Conservation (phyloP, 176 grass and related monocot genomes). For the Puya raimondii region DNA sequence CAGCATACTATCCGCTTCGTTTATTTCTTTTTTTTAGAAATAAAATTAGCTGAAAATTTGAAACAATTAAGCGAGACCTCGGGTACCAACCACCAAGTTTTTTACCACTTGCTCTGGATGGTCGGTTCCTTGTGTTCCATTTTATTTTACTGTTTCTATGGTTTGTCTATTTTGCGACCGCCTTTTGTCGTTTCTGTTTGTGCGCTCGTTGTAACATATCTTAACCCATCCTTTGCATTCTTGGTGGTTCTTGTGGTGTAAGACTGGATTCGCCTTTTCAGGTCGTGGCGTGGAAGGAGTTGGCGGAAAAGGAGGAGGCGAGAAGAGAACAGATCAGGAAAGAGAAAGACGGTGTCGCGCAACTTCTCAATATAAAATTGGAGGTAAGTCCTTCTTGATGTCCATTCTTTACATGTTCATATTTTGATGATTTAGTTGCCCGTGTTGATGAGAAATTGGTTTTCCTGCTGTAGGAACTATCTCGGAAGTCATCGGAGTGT, state of each 20-base stretch:
- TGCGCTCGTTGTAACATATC: no score
- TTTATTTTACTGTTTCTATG: background rate
- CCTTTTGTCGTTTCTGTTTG: no score
- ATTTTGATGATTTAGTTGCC: slow-evolving; percentile 3
- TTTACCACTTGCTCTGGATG: no score
- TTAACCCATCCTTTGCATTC: no score
- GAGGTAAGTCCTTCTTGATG: slow-evolving; percentile 33
- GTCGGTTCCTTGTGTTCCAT: no score
- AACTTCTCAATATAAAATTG: slow-evolving; percentile 45
- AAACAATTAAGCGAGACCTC: no score
- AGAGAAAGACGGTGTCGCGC: slow-evolving; percentile 45
- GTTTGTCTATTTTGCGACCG: background rate
- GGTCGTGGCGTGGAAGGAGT: slow-evolving; percentile 37
- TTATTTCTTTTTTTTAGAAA: no score
- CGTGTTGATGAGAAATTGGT: slow-evolving; percentile 8
- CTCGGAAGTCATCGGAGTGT: slow-evolving; percentile 58
- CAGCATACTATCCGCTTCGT: no score
- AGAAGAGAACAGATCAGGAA: slow-evolving; percentile 37
- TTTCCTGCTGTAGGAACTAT: slow-evolving; percentile 45
- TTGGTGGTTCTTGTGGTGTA: slow-evolving; percentile 4
- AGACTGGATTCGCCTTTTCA: slow-evolving; percentile 12
- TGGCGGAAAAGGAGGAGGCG: slow-evolving; percentile 19
- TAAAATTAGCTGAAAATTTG: no score
- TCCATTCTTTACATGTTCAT: background rate
- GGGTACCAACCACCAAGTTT: no score